phyloP scores from a whole-genome alignment of 2,329 filamentous ascomycete species.

The Stenocarpella maydis region DNA sequence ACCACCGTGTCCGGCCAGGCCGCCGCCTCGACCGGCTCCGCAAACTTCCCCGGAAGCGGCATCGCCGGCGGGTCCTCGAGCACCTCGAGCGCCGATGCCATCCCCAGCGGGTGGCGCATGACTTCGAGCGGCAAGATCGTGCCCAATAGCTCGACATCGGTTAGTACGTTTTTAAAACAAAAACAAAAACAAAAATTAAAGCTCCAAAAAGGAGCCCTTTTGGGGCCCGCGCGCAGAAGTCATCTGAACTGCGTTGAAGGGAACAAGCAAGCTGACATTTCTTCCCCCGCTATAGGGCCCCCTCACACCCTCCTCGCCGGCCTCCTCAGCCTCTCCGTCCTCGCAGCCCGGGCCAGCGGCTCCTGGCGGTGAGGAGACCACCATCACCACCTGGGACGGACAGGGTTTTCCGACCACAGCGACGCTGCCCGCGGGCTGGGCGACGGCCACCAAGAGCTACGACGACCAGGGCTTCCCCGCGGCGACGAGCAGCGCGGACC shows the following conservation, averaged over 20 bases:
- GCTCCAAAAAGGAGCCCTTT: background rate
- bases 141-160: slow-evolving; percentile 72
- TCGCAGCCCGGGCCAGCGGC: slow-evolving; percentile 40
- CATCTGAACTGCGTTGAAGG: background rate
- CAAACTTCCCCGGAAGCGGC: slow-evolving; percentile 75
- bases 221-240: background rate
- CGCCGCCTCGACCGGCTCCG: slow-evolving; percentile 69
- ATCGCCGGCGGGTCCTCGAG: slow-evolving; percentile 65
- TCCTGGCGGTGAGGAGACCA: slow-evolving; percentile 52
- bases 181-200: slow-evolving; percentile 5
- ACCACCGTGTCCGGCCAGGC: slow-evolving; percentile 65
- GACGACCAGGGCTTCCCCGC: slow-evolving; percentile 55
- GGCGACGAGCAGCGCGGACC: slow-evolving; percentile 38
- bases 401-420: slow-evolving; percentile 58
- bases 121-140: slow-evolving; percentile 81
- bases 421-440: slow-evolving; percentile 45
- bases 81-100: slow-evolving; percentile 55
- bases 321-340: slow-evolving; percentile 54
- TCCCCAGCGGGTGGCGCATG: slow-evolving; percentile 85
- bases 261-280: slow-evolving; percentile 1
- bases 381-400: slow-evolving; percentile 55
- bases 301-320: slow-evolving; percentile 58
- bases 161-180: slow-evolving; percentile 46
- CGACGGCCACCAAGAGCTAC: slow-evolving; percentile 50
- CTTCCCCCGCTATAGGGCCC: slow-evolving; percentile 39